Evolutionary conservation across 2,329 filamentous ascomycete genomes (phyloP).

Genomic region (Corinectria fuckeliana): DNA sequence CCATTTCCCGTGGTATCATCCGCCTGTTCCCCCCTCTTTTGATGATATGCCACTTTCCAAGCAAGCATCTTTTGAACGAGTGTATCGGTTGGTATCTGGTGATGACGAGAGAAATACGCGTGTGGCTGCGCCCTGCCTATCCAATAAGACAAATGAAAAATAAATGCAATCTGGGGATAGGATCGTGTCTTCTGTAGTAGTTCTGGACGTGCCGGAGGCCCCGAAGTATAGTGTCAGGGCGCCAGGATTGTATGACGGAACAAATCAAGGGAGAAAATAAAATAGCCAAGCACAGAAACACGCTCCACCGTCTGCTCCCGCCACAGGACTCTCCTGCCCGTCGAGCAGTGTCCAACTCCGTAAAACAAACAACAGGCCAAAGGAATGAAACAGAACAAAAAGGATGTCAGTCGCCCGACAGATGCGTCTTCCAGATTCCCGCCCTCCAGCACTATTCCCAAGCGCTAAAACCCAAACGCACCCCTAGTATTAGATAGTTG

Average conservation of each 20-base stretch:
- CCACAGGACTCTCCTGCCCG: slow-evolving; percentile 20
- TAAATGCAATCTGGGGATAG: slow-evolving; percentile 19
- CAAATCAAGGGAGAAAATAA: slow-evolving; percentile 1
- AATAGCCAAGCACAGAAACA: slow-evolving; percentile 23
- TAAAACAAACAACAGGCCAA: slow-evolving; percentile 23
- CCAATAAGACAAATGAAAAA: slow-evolving; percentile 14
- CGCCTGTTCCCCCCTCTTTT: slow-evolving; percentile 7
- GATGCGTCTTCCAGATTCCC: slow-evolving; percentile 39
- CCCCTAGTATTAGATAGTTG: slow-evolving; percentile 34
- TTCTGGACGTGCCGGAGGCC: slow-evolving; percentile 12
- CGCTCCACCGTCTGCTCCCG: slow-evolving; percentile 23
- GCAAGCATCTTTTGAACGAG: slow-evolving; percentile 21
- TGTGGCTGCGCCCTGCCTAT: slow-evolving; percentile 12
- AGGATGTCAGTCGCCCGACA: slow-evolving; percentile 36
- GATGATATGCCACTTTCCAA: slow-evolving; percentile 12
- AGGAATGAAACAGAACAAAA: slow-evolving; percentile 22
- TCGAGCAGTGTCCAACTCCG: slow-evolving; percentile 26
- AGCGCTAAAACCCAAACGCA: slow-evolving; percentile 27
- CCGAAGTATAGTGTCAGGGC: slow-evolving; percentile 15
- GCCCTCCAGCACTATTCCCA: slow-evolving; percentile 26
- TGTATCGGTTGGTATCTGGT: slow-evolving; percentile 18
- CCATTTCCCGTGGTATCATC: slow-evolving; percentile 14
- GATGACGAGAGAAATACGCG: slow-evolving; percentile 13
- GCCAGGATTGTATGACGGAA: slow-evolving; percentile 13
- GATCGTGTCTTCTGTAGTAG: slow-evolving; percentile 19